Percentiles rank a stretch among this genome's conserved stretches.
Evolutionary conservation across 2,329 filamentous ascomycete species (phyloP).

Genomic region (Emergomyces pasteurianus): DNA sequence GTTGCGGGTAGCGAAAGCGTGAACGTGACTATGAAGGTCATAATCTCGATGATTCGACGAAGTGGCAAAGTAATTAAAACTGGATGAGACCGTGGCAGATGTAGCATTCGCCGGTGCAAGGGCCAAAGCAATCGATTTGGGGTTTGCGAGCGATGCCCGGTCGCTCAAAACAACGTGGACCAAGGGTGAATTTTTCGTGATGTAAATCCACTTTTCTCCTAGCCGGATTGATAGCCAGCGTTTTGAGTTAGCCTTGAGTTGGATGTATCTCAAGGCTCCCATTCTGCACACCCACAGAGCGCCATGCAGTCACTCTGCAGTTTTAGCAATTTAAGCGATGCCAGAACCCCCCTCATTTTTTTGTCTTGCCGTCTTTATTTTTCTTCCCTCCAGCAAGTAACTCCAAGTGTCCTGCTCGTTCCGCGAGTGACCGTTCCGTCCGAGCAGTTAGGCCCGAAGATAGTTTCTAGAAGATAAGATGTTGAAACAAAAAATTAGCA

Average conservation of each 20-base stretch:
- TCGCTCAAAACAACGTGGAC: neutral
- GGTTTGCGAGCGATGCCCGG: neutral
- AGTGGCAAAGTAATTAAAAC: too few species aligned
- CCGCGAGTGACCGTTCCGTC: constrained; percentile 56
- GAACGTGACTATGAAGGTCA: neutral
- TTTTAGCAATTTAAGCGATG: neutral
- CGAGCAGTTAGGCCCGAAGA: constrained; percentile 49
- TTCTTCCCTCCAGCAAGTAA: constrained; percentile 56
- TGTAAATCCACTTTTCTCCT: neutral
- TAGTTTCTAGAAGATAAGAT: constrained; percentile 38
- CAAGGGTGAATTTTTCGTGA: neutral
- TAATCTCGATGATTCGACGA: neutral
- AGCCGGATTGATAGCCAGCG: neutral
- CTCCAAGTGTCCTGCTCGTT: constrained; percentile 59
- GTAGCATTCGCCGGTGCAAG: neutral
- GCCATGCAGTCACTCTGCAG: neutral
- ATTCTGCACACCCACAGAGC: neutral
- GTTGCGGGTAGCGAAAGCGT: neutral
- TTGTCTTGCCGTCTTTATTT: constrained; percentile 22
- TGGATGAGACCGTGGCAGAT: neutral
- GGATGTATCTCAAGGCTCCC: neutral
- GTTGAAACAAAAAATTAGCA: neutral
- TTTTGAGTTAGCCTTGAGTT: neutral
- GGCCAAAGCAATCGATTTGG: neutral
- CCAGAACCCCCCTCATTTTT: neutral